Conservation (phyloP, 2,329 filamentous ascomycete genomes). For the Alternaria triticina region DNA sequence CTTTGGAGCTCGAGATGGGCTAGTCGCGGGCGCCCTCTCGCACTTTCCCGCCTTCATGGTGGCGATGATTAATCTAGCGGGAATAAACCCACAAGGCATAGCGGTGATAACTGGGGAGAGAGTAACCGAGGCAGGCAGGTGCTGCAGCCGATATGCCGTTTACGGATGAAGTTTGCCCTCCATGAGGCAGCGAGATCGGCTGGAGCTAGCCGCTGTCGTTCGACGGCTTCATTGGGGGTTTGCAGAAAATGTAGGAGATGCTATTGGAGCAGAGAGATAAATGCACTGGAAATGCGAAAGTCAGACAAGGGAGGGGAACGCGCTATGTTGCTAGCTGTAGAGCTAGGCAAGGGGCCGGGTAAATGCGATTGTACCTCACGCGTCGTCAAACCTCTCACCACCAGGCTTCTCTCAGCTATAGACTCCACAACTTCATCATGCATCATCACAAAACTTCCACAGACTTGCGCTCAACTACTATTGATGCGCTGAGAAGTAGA, state of each 20-base stretch:
- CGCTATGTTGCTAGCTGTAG: not conserved
- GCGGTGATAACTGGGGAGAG: not conserved
- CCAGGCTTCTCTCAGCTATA: not conserved
- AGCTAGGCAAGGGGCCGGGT: not conserved
- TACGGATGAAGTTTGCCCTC: not conserved
- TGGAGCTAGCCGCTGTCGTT: not conserved
- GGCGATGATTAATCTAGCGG: constrained; percentile 1
- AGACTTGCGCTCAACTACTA: not conserved
- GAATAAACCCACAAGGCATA: constrained; percentile 1
- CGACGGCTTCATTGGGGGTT: not conserved
- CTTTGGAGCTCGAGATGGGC: constrained; percentile 1
- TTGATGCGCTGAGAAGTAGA: not conserved
- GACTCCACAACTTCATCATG: not conserved
- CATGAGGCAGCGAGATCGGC: not conserved
- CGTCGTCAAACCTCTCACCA: not conserved
- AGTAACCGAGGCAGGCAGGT: constrained; percentile 4
- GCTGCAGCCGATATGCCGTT: not conserved
- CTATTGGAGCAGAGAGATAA: not conserved
- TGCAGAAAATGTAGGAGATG: not conserved
- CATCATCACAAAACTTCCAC: not conserved
- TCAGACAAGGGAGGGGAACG: not conserved
- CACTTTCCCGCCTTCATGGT: constrained; percentile 1
- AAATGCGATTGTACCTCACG: not conserved
- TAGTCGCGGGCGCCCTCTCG: constrained; percentile 5
- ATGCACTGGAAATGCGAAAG: not conserved